Evolutionary conservation across 805 yeast genomes (phyloP), one percentile per base, ranked within the genome.

Genomic region (Cyberlindnera samutprakarnensis): DNA sequence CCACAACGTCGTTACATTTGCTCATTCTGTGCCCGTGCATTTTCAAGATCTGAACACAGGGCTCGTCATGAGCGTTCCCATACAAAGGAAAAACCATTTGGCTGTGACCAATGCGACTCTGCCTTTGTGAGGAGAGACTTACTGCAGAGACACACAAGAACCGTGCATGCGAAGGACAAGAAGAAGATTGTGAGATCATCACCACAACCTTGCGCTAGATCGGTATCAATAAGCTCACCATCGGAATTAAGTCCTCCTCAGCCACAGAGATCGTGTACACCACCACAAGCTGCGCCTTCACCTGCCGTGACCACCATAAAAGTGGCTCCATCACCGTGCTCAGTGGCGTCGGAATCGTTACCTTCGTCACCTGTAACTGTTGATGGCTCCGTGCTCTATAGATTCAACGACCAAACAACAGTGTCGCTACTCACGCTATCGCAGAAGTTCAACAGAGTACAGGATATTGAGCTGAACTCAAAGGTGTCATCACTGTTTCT

Each of bases 51-150:
- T 9, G 92, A 82, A 52, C 92, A 82, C 54, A 70, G 79, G 44
- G 72, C 78, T 25, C 68, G 92, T 30, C 92, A 82, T 47, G 90
- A 82, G 53, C 59, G 88, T 18, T 76, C 86, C 1, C 92, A 82
- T 50, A 80, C 87, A 11, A 80, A 80, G 46, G 85, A 78, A 47
- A 75, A 85, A 41, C 94, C 94, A 1, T 83, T 79, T 57, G 75
- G 74, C 37, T 83, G 94, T 47, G 62, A 70, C 22, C 66, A 74
- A 31, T 83, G 94, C 51, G 66, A 75, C 8, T 70, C 79, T 30
- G 72, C 80, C 3, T 83, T 83, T 60, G 94, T 83, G 1, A 61
- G 94, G 38, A 61, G 92, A 44, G 94, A 83, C 49, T 59, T 83
- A 28, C 61, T 84, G 13, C 84, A 82, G 46, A 61, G 94, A 23